These are phyloP conservation scores for Sporisorium scitamineum DNA, from an alignment of 1,284 basidiomycete genomes.

Conservation along the genomic window DNA sequence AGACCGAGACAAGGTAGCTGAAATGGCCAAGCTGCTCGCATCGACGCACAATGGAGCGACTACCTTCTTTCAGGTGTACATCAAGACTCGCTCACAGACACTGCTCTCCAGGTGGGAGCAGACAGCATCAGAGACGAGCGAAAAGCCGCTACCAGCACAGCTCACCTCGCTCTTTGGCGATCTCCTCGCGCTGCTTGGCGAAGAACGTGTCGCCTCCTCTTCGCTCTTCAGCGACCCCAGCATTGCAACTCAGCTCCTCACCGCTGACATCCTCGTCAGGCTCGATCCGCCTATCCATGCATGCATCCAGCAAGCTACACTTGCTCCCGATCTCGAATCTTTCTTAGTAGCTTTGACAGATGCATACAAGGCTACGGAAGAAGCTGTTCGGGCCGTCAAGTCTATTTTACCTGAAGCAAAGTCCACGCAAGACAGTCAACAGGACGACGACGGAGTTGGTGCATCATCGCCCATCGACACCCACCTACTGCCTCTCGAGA, in stretches of 20 bases:
- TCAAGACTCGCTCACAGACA: constrained; percentile 21
- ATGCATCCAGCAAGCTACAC: constrained; percentile 26
- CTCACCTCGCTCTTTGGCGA: constrained; percentile 32
- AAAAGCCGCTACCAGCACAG: constrained; percentile 22
- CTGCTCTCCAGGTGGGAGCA: constrained; percentile 33
- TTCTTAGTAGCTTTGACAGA: constrained; percentile 31
- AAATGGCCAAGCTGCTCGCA: constrained; percentile 27
- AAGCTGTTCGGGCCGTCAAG: constrained; percentile 17
- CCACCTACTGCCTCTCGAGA: constrained; percentile 16
- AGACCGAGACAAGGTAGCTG: constrained; percentile 14
- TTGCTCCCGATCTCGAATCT: constrained; percentile 23
- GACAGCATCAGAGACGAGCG: constrained; percentile 22
- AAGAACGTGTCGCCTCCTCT: constrained; percentile 42
- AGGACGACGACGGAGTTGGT: constrained; percentile 13
- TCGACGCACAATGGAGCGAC: constrained; percentile 18
- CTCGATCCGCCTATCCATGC: constrained; percentile 42
- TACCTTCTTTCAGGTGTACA: constrained; percentile 39
- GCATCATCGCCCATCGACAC: constrained; percentile 22
- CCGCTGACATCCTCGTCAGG: constrained; percentile 14
- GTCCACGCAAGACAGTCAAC: background rate
- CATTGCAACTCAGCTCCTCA: constrained; percentile 30
- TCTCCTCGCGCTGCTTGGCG: constrained; percentile 43
- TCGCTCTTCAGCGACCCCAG: constrained; percentile 39
- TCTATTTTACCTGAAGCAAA: constrained; percentile 23
- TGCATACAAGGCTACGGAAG: constrained; percentile 37